Evolutionary conservation across 768 basidiomycete species (phyloP).

Genomic region (Russula compacta): DNA sequence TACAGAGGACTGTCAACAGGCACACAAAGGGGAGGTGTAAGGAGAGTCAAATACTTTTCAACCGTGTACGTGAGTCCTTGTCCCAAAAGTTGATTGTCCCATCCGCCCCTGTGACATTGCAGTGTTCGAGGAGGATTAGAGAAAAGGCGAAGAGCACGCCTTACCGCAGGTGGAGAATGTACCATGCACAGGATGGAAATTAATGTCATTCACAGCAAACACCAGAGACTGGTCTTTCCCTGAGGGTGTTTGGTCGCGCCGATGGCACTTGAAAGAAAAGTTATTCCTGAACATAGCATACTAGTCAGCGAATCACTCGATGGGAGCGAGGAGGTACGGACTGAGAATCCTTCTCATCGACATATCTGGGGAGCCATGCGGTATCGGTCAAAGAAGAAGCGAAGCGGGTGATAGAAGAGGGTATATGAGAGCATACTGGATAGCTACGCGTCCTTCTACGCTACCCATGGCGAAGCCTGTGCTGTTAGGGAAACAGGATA

Average conservation of each 20-base stretch:
- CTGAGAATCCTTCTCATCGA: conserved; percentile 75
- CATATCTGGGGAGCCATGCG: conserved; percentile 43
- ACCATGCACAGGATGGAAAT: conserved; percentile 45
- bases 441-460: conserved; percentile 87
- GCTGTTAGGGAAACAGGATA: conserved; percentile 72
- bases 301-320: not conserved
- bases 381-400: not conserved
- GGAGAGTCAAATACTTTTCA: conserved; percentile 57
- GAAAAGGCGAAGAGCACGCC: not conserved
- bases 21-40: not conserved
- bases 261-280: conserved; percentile 52
- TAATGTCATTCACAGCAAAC: conserved; percentile 49
- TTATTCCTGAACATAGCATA: conserved; percentile 30
- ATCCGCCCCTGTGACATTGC: conserved; percentile 47
- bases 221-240: conserved; percentile 37
- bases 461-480: conserved; percentile 81
- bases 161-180: conserved; percentile 39
- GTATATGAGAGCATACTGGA: conserved; percentile 60
- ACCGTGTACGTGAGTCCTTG: conserved; percentile 82
- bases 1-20: not conserved
- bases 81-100: conserved; percentile 93
- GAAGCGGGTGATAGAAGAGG: no score
- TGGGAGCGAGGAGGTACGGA: conserved; percentile 27
- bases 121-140: not conserved
- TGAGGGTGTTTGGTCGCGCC: conserved; percentile 28